Evolutionary conservation across 805 yeast species (phyloP).

Genomic region (Ogataea trehaloabstinens): DNA sequence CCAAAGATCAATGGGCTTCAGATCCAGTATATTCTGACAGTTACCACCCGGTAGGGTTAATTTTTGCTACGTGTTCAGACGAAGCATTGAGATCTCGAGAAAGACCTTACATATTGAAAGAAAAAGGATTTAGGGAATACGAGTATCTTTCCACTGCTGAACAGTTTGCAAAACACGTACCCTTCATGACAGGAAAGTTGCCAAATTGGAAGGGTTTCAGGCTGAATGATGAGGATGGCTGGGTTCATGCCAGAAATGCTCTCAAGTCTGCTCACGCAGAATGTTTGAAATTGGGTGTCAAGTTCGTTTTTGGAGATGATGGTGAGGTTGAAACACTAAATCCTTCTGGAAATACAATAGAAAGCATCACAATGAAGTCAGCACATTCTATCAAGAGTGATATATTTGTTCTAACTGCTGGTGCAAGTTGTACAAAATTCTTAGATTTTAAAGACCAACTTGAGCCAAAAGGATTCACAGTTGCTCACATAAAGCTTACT

Average conservation of each 20-base stretch:
- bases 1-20: constrained; percentile 26
- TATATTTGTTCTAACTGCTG: constrained; percentile 33
- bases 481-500: constrained; percentile 37
- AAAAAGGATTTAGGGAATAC: constrained; percentile 12
- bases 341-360: constrained; percentile 3
- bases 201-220: constrained; percentile 12
- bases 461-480: constrained; percentile 37
- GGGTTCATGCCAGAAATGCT: constrained; percentile 29
- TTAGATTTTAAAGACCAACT: constrained; percentile 31
- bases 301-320: constrained; percentile 15
- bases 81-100: constrained; percentile 11
- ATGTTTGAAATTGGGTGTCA: constrained; percentile 17
- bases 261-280: constrained; percentile 22
- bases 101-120: constrained; percentile 24
- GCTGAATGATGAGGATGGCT: constrained; percentile 30
- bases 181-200: constrained; percentile 10
- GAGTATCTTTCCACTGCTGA: constrained; percentile 6
- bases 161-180: constrained; percentile 15
- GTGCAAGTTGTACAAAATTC: constrained; percentile 37
- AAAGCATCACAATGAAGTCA: constrained; percentile 17
- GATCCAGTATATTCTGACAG: constrained; percentile 20
- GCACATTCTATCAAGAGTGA: constrained; percentile 30
- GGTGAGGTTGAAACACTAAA: constrained; percentile 6
- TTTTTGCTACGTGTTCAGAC: constrained; percentile 29
- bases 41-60: constrained; percentile 14